Evolutionary conservation across 306 rosid genomes (phyloP).

Genomic region (Notholithocarpus densiflorus): DNA sequence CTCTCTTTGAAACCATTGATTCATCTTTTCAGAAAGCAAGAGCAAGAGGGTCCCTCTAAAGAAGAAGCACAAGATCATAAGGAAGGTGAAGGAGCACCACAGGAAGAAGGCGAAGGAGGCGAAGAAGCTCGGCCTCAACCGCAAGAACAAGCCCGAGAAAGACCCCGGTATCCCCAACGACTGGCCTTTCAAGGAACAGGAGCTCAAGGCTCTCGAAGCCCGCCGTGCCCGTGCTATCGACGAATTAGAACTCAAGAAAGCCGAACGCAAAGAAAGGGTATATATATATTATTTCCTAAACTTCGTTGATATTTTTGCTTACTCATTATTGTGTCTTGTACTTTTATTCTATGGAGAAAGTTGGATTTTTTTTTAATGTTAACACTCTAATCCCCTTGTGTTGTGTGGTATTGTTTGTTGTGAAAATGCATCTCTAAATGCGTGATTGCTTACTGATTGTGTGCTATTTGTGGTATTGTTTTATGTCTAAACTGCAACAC

Average conservation of each 20-base stretch:
- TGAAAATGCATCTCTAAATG: too few species aligned
- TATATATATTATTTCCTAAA: background rate
- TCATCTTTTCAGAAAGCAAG: slow-evolving; percentile 68
- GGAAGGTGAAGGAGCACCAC: slow-evolving; percentile 86
- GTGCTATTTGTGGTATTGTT: too few species aligned
- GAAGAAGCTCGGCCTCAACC: slow-evolving; percentile 57
- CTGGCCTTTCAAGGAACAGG: slow-evolving; percentile 98
- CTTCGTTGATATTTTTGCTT: too few species aligned
- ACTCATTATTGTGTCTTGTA: too few species aligned
- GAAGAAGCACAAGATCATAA: slow-evolving; percentile 79
- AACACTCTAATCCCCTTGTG: too few species aligned
- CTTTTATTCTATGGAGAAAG: too few species aligned
- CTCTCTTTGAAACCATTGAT: background rate
- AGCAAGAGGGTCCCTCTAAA: slow-evolving; percentile 83
- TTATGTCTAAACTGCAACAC: too few species aligned
- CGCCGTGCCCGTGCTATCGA: slow-evolving; percentile 68
- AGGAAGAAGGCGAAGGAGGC: slow-evolving; percentile 90
- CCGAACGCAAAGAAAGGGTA: slow-evolving; percentile 95
- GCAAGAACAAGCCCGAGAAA: slow-evolving; percentile 76
- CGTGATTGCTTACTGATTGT: too few species aligned
- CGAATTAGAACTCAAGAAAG: slow-evolving; percentile 83
- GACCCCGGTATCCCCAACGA: slow-evolving; percentile 99
- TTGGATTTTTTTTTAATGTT: too few species aligned
- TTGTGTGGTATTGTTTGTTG: too few species aligned
- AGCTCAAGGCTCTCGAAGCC: slow-evolving; percentile 82